Base-by-base conservation (phyloP, 257 asterid species). In the Leonotis leonurus region DNA sequence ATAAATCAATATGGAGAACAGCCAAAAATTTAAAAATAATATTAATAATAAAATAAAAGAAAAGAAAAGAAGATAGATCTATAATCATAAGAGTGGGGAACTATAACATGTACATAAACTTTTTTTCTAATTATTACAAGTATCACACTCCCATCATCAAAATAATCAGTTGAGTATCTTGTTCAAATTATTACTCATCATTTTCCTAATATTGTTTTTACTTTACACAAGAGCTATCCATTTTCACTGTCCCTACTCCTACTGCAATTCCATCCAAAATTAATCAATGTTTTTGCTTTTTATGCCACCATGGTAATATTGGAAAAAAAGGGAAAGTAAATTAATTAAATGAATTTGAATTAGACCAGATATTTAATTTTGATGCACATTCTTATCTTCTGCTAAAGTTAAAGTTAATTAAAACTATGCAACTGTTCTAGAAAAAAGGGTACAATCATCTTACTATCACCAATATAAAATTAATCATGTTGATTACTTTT, bases 131-230 rank as follows among this genome's bases (percentile, higher is more conserved):
- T 65, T 72, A 85, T 81, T 72, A 82, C 77, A 76, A 78, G 77
- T 45, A 46, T 74, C 73, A 35, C 67, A 51, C 21, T 63, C 33
- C 17, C 82, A 85, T 83, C 75, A 83, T 85, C 77, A 59, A 83
- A 63, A 87, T 85, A 77, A 79, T 77, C 78, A 82, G 79, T 57
- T 60, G 60, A 74, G 80, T 81, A 87, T 90, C 89, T 87, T 75
- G 63, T 64, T 76, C 81, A 54, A 72, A 87, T 90, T 66, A 90
- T 90, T 83, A 77, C 74, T 81, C 89, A 85, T 87, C 95, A 87
- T 86, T 82, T 76, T 74, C 78, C 81, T 68, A 75, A n/a, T n/a
- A n/a, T n/a, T 78, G 65, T 54, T 77, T 77, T 83, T 78, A 49
- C 88, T 77, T 80, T 78, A 33, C 70, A 26, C 6, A 20, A 6